These are phyloP conservation scores for Xylaria cubensis DNA, from an alignment of 495 filamentous ascomycete genomes.

Conservation along the genomic window DNA sequence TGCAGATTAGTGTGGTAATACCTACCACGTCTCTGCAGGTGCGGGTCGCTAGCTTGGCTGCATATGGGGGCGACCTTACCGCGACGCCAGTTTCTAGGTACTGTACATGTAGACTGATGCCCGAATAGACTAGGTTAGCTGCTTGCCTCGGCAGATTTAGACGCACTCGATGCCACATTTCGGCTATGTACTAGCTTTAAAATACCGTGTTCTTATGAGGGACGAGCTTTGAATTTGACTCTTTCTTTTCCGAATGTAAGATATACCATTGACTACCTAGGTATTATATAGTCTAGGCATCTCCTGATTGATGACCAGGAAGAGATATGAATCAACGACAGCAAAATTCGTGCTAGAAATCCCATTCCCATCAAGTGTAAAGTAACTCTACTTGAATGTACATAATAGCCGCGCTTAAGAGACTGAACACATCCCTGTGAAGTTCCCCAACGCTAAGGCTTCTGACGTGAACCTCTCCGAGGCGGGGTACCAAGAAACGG, in stretches of 20 bases:
- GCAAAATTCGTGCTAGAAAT: neutral
- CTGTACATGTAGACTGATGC: neutral
- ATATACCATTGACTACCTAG: neutral
- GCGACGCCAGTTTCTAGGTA: neutral
- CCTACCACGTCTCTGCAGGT: neutral
- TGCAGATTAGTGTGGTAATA: neutral
- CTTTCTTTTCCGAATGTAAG: neutral
- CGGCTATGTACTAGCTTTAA: neutral
- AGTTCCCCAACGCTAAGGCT: neutral
- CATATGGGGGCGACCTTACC: neutral
- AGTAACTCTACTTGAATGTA: neutral
- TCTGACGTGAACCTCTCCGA: neutral
- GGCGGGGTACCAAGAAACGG: conserved; percentile 11
- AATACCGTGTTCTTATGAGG: neutral
- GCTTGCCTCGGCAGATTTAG: neutral
- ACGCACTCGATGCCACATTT: neutral
- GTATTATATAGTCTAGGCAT: neutral
- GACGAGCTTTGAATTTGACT: neutral
- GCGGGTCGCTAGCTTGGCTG: neutral
- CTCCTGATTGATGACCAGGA: neutral
- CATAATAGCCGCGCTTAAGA: neutral
- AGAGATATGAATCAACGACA: neutral
- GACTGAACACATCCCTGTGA: neutral
- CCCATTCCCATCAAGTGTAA: neutral
- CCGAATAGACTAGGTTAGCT: neutral